These are phyloP conservation scores for Pythium phragmitis DNA, from an alignment of 352 stramenopile genomes.

Conservation along the genomic window DNA sequence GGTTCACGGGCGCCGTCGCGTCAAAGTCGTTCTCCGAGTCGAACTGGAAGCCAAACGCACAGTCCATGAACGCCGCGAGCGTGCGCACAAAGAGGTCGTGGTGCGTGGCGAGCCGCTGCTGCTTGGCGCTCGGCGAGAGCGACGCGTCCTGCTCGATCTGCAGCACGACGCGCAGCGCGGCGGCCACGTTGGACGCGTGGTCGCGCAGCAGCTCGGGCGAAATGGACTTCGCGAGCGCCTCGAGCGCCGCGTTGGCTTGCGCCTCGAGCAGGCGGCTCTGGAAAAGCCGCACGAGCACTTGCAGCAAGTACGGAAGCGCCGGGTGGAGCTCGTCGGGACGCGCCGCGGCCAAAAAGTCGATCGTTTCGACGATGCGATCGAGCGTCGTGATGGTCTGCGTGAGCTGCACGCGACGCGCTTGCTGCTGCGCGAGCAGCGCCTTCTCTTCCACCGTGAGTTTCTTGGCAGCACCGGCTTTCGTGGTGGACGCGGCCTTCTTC, in stretches of 20 bases:
- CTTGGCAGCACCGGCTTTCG: constrained; percentile 15
- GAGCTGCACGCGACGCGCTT: constrained; percentile 51
- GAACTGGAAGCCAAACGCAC: constrained; percentile 83
- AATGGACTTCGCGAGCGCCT: constrained; percentile 59
- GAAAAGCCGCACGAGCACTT: constrained; percentile 52
- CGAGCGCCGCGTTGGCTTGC: constrained; percentile 37
- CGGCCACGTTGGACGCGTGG: constrained; percentile 66
- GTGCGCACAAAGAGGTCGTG: constrained; percentile 57
- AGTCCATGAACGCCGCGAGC: constrained; percentile 64
- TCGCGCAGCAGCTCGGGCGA: constrained; percentile 58
- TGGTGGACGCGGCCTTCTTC: constrained; percentile 52
- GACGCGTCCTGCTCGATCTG: constrained; percentile 34
- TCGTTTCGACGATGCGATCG: constrained; percentile 49
- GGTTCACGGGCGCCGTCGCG: constrained; percentile 55
- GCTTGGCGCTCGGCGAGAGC: constrained; percentile 38
- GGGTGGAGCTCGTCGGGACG: constrained; percentile 73
- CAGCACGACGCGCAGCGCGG: constrained; percentile 54
- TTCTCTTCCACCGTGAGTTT: constrained; percentile 66
- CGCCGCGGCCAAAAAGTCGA: constrained; percentile 56
- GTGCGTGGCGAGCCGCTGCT: constrained; percentile 36
- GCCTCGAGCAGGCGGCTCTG: constrained; percentile 52
- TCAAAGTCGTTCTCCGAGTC: constrained; percentile 80
- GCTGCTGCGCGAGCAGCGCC: constrained; percentile 53
- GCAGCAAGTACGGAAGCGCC: constrained; percentile 64
- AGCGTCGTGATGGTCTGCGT: constrained; percentile 43